A percentile compares a stretch with the other conserved stretches of the same genome.
Conservation (phyloP, 169 alveolate species). For the Cryptosporidium baileyi region DNA sequence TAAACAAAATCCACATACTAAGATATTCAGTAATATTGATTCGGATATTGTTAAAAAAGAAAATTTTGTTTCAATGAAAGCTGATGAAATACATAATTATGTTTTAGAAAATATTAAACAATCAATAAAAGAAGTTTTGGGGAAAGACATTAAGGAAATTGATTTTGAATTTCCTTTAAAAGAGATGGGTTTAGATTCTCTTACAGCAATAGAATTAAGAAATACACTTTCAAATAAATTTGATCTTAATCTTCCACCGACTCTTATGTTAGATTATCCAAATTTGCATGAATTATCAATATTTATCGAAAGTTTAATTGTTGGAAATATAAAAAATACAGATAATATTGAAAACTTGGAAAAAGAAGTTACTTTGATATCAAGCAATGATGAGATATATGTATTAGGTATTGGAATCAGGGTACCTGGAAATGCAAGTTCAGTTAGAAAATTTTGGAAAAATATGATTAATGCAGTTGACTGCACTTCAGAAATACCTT, state of each 20-base stretch:
- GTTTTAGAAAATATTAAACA: conserved; percentile 1
- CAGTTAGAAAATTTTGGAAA: conserved; percentile 67
- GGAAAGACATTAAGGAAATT: not conserved
- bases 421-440: conserved; percentile 71
- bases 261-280: conserved; percentile 75
- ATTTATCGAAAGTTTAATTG: conserved; percentile 32
- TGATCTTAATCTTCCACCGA: conserved; percentile 72
- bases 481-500: conserved; percentile 74
- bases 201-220: conserved; percentile 83
- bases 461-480: conserved; percentile 49
- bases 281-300: conserved; percentile 69
- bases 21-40: conserved; percentile 20
- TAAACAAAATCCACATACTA: not conserved
- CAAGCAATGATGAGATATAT: conserved; percentile 25
- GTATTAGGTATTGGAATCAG: conserved; percentile 73
- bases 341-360: not conserved
- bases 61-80: not conserved
- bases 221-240: conserved; percentile 75
- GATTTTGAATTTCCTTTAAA: conserved; percentile 72
- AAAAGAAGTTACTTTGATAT: not conserved
- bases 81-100: conserved; percentile 3
- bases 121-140: conserved; percentile 32
- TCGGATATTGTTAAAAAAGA: not conserved
- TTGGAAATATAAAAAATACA: not conserved
- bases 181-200: conserved; percentile 83